These are phyloP conservation scores for Choiromyces venosus DNA, from an alignment of 495 filamentous ascomycete species.

Conservation along the genomic window DNA sequence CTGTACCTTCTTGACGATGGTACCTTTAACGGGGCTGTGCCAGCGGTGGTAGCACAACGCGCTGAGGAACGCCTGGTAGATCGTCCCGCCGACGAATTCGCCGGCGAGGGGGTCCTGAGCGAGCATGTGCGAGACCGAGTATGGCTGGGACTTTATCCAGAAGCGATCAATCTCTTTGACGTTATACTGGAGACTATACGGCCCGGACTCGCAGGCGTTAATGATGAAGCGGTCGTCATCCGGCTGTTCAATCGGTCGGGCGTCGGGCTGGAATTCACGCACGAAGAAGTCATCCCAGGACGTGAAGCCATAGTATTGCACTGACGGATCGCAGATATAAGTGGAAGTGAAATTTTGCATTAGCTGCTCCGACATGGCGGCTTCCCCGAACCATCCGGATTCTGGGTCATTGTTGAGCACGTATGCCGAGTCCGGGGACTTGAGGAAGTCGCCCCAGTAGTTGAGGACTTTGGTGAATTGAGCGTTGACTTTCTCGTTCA, in stretches of 20 bases:
- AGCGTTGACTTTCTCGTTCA: constrained; percentile 56
- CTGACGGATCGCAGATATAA: constrained; percentile 50
- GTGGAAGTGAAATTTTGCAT: constrained; percentile 51
- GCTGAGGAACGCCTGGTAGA: constrained; percentile 67
- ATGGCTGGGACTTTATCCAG: constrained; percentile 66
- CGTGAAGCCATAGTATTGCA: constrained; percentile 55
- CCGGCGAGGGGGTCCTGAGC: constrained; percentile 48
- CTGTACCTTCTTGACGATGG: constrained; percentile 52
- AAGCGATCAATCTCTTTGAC: constrained; percentile 53
- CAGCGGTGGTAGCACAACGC: constrained; percentile 65
- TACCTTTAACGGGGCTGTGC: constrained; percentile 61
- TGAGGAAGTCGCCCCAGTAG: constrained; percentile 60
- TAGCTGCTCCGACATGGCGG: constrained; percentile 41
- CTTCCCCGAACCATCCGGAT: constrained; percentile 58
- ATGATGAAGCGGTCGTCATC: constrained; percentile 54
- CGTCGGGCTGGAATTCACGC: constrained; percentile 50
- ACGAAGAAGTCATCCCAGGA: constrained; percentile 79
- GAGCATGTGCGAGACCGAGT: constrained; percentile 61
- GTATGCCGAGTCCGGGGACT: constrained; percentile 53
- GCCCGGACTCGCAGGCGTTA: constrained; percentile 62
- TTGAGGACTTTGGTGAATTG: constrained; percentile 63
- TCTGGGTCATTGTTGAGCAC: constrained; percentile 49
- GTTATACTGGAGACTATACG: constrained; percentile 47
- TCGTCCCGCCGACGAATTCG: constrained; percentile 56
- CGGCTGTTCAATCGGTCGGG: constrained; percentile 56